Evolutionary conservation across 176 grass and related monocot species (phyloP).

Genomic region (Avena insularis): DNA sequence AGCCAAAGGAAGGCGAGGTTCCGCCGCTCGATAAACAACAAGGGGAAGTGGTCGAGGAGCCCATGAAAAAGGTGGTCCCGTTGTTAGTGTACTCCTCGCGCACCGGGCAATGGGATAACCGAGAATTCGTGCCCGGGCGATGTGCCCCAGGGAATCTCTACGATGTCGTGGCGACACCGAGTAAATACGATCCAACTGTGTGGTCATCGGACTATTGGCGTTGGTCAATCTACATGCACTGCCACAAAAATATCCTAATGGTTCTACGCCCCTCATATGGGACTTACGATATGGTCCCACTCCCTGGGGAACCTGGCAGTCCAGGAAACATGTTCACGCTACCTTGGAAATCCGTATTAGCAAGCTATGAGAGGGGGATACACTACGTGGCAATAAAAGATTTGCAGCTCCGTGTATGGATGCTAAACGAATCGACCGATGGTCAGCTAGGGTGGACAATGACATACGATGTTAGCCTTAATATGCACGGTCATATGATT

Average conservation of each 20-base stretch:
- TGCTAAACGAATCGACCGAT: background rate
- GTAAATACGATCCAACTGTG: background rate
- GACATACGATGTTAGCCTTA: background rate
- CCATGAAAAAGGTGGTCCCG: background rate
- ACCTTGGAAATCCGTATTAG: background rate
- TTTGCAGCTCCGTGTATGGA: background rate
- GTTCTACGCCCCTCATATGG: background rate
- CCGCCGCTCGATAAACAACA: background rate
- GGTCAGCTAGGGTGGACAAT: conserved; percentile 4
- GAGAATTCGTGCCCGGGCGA: background rate
- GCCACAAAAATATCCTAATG: background rate
- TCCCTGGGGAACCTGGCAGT: background rate
- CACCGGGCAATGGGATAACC: background rate
- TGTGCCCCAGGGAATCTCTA: background rate
- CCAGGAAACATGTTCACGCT: background rate
- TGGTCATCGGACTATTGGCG: background rate
- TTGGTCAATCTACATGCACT: background rate
- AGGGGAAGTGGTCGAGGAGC: background rate
- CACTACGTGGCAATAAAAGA: background rate
- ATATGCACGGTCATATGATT: background rate
- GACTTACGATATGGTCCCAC: background rate
- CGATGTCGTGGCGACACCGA: background rate
- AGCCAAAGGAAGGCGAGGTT: background rate
- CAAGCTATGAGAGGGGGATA: conserved; percentile 11
- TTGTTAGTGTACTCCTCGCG: background rate